Conservation (phyloP, 2,329 filamentous ascomycete genomes). For the Penicillium olsonii region DNA sequence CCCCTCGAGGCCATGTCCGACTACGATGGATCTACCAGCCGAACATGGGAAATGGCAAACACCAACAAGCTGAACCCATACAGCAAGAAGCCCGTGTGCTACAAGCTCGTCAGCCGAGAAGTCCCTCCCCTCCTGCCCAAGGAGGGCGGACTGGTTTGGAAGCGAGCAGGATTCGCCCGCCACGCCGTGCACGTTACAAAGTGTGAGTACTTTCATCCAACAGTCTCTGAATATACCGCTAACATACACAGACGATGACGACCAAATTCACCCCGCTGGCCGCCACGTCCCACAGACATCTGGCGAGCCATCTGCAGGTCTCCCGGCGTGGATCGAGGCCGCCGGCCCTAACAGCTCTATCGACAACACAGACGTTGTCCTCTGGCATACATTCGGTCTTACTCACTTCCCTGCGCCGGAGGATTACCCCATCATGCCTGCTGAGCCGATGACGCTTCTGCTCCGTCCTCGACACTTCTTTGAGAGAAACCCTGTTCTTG, state of each 20-base stretch:
- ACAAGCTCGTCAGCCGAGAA: constrained; percentile 88
- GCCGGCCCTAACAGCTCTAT: constrained; percentile 68
- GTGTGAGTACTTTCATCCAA: constrained; percentile 59
- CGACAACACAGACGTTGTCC: constrained; percentile 80
- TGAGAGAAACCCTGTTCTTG: constrained; percentile 72
- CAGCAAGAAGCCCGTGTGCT: constrained; percentile 79
- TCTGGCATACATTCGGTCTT: constrained; percentile 93
- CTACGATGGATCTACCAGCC: constrained; percentile 75
- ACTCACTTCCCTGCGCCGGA: constrained; percentile 88
- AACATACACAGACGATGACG: constrained; percentile 65
- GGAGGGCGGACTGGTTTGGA: constrained; percentile 80
- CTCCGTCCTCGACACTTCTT: constrained; percentile 84
- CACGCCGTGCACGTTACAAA: constrained; percentile 88
- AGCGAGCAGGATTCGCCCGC: constrained; percentile 81
- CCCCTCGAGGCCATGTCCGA: constrained; percentile 70
- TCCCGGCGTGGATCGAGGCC: constrained; percentile 71
- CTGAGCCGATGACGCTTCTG: constrained; percentile 78
- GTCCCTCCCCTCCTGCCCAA: constrained; percentile 78
- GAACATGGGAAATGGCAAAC: constrained; percentile 91
- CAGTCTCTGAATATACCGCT: constrained; percentile 1
- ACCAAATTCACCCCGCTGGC: constrained; percentile 81
- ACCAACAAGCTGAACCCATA: constrained; percentile 80
- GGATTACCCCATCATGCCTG: constrained; percentile 91
- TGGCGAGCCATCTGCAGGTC: constrained; percentile 71
- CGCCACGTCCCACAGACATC: constrained; percentile 87